These are phyloP conservation scores for Rhizoctonia solani DNA, from an alignment of 1,284 basidiomycete genomes.

Conservation along the genomic window DNA sequence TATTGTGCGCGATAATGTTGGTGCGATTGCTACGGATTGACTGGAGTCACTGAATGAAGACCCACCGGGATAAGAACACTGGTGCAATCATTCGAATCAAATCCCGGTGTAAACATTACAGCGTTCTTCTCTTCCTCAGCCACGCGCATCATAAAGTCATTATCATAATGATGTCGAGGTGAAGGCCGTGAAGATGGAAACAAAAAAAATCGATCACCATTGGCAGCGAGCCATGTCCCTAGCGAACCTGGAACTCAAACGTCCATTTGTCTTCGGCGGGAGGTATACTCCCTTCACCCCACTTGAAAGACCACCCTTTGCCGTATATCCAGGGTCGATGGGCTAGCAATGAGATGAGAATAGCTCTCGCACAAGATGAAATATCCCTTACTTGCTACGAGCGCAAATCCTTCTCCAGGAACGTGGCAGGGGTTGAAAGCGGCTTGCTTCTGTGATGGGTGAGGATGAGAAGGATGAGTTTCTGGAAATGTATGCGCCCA, in stretches of 20 bases:
- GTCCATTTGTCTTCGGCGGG: conserved; percentile 25
- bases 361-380: not conserved
- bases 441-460: conserved; percentile 14
- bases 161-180: conserved; percentile 5
- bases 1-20: not conserved
- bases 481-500: conserved; percentile 34
- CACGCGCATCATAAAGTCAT: not conserved
- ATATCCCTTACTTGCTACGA: conserved; percentile 16
- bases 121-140: not conserved
- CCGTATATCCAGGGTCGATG: conserved; percentile 28
- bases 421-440: conserved; percentile 8
- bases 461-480: conserved; percentile 30
- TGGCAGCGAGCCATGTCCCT: not conserved
- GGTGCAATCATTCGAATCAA: not conserved
- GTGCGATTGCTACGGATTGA: too few relatives aligned
- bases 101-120: not conserved
- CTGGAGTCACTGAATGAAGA: not conserved
- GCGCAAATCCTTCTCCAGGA: conserved; percentile 23
- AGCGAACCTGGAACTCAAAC: conserved; percentile 27
- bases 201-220: not conserved
- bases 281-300: conserved; percentile 27
- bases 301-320: conserved; percentile 24
- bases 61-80: not conserved
- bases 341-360: not conserved
- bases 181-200: conserved; percentile 27